Conservation (phyloP, 106 monocot genomes). For the Platanthera zijinensis region DNA sequence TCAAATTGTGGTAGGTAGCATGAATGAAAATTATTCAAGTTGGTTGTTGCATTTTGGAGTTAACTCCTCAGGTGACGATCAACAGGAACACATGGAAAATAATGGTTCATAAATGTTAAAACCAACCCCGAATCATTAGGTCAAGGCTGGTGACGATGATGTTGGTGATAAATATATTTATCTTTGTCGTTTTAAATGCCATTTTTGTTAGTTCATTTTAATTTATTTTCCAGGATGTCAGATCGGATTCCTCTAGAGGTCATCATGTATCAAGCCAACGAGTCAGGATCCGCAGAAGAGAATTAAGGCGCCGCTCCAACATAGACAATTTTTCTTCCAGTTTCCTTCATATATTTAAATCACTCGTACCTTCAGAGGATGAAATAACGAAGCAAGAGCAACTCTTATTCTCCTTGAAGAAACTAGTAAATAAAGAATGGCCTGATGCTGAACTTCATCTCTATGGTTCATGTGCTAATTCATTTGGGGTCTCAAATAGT, state of each 20-base stretch:
- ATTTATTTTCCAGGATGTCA: conserved; percentile 43
- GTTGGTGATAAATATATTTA: no score
- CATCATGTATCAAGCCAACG: conserved; percentile 61
- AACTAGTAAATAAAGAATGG: conserved; percentile 77
- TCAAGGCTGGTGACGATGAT: no score
- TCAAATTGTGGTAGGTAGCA: no score
- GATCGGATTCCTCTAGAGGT: conserved; percentile 75
- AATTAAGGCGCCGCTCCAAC: conserved; percentile 46
- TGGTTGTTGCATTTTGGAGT: no score
- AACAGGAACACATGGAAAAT: no score
- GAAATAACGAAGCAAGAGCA: conserved; percentile 75
- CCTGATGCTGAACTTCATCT: conserved; percentile 63
- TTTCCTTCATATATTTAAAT: conserved; percentile 68
- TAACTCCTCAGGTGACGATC: no score
- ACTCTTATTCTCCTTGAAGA: conserved; percentile 38
- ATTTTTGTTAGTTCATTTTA: background rate
- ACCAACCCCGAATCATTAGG: no score
- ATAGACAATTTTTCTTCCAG: conserved; percentile 42
- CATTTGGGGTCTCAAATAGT: conserved; percentile 89
- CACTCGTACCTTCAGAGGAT: conserved; percentile 69
- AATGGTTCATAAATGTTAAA: no score
- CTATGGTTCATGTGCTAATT: conserved; percentile 98
- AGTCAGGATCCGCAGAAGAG: conserved; percentile 55
- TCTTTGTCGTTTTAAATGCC: background rate
- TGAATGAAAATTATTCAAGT: no score